Evolutionary conservation across 176 grass and related monocot genomes (phyloP), one percentile per base, ranked within the genome.

Genomic region (Rhipidocladum racemiflorum): DNA sequence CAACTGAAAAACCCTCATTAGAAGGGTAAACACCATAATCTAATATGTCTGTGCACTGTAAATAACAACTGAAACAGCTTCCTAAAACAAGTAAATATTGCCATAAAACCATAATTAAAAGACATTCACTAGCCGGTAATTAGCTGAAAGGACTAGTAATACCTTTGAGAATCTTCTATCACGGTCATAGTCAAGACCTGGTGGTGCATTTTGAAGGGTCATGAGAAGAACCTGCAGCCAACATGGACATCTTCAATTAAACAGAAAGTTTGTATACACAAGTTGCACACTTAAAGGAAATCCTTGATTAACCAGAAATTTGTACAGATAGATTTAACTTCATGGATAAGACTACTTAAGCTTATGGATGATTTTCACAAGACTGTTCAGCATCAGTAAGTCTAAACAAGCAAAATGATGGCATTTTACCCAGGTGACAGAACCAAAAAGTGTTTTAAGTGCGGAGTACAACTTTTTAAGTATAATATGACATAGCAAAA

Each of bases 131-230:
- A 75, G 59, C 13, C 27, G 73, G 81, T 40, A 82, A 56, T 32
- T 68, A 88, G 48, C 75, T 74, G 82, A 87, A 95, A 89, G 88
- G 92, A 93, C 51, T 18, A 59, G 63, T 73, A 84, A 55, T 99
- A 99, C 96, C 92, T 99, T 99, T 34, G 96, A 99, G 77, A 99
- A 99, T 90, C 85, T 91, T 85, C 73, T 93, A 77, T 99, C 96
- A 80, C 96, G 96, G 64, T 99, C 96, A 90, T 99, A 99, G 74
- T 99, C 96, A 86, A 99, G 92, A 83, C 96, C 96, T 75, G 92
- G 96, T 85, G 96, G 96, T 64, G 96, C 96, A 88, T 99, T 99
- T 78, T 99, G 92, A 65, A 99, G 91, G 50, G 96, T 99, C 96
- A 99, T 99, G 39, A 99, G 91, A 72, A 99, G 96, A 91, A 99